These are phyloP conservation scores for Coemansia sp. DNA, from an alignment of 192 early-diverging fungal species.

Conservation along the genomic window DNA sequence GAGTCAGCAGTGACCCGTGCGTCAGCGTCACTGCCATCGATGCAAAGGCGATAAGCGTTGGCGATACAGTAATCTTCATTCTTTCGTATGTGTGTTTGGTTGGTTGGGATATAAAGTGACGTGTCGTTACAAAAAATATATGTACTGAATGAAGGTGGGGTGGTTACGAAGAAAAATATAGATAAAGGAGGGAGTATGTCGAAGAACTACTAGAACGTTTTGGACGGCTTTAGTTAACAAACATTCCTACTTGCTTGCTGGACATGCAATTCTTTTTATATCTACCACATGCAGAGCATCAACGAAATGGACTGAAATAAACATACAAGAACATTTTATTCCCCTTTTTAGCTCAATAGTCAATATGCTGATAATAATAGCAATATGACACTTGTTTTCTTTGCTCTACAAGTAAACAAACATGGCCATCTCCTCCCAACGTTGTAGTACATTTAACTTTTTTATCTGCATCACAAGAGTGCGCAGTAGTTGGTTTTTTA, in stretches of 20 bases:
- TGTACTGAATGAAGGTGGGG: neutral
- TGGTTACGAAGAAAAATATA: too few relatives aligned
- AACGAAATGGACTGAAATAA: too few relatives aligned
- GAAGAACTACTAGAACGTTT: too few relatives aligned
- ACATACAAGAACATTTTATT: too few relatives aligned
- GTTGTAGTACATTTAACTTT: neutral
- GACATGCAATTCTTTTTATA: too few relatives aligned
- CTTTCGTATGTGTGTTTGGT: neutral
- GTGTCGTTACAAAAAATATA: neutral
- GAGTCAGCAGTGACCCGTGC: slow-evolving; percentile 30
- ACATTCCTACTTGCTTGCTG: neutral
- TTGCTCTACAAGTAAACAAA: neutral
- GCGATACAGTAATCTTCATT: slow-evolving; percentile 18
- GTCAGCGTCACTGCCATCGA: slow-evolving; percentile 4
- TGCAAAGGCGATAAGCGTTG: slow-evolving; percentile 13
- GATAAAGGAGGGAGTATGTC: too few relatives aligned
- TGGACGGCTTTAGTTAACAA: neutral
- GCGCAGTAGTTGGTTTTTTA: neutral
- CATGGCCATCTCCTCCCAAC: neutral
- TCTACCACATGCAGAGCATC: too few relatives aligned
- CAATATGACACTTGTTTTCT: neutral
- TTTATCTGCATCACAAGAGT: neutral
- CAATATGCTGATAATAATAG: neutral
- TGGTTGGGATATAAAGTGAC: neutral
- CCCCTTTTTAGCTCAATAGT: neutral